These are phyloP conservation scores for Sideroxylon spinosum DNA, from an alignment of 179 eudicot species.

Conservation along the genomic window DNA sequence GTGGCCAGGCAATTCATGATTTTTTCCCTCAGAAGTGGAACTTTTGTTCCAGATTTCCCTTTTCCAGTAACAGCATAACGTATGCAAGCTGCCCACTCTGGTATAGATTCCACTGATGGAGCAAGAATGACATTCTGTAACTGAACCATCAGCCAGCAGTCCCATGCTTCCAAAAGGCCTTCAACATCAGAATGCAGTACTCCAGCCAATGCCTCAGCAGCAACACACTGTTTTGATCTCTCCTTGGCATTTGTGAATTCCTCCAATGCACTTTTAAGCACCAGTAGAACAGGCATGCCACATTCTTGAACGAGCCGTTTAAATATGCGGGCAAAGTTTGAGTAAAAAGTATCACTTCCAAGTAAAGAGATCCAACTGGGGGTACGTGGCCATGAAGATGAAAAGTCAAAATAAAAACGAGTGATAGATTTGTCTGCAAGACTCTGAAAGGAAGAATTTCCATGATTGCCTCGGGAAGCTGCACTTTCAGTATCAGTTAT, in stretches of 20 bases:
- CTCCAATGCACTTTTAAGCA: constrained; percentile 61
- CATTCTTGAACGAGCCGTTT: constrained; percentile 96
- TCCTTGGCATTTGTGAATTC: constrained; percentile 85
- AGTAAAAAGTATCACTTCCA: constrained; percentile 91
- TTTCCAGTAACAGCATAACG: constrained; percentile 98
- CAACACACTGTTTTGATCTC: constrained; percentile 98
- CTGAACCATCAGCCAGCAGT: constrained; percentile 74
- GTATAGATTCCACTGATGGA: constrained; percentile 95
- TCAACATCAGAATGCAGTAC: constrained; percentile 84
- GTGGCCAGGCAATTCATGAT: constrained; percentile 67
- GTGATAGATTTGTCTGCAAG: constrained; percentile 96
- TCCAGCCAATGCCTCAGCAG: constrained; percentile 97
- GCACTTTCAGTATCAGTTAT: constrained; percentile 68
- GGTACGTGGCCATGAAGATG: constrained; percentile 98
- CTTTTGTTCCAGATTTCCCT: constrained; percentile 76
- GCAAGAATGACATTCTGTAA: constrained; percentile 75
- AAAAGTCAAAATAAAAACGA: constrained; percentile 93
- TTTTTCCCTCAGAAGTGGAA: constrained; percentile 74
- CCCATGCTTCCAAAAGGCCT: constrained; percentile 89
- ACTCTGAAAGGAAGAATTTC: constrained; percentile 83
- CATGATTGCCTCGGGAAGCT: constrained; percentile 64
- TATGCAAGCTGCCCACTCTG: constrained; percentile 95
- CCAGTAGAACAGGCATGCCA: constrained; percentile 67
- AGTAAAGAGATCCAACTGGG: constrained; percentile 95
- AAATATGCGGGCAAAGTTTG: constrained; percentile 90